Evolutionary conservation across 192 early-diverging fungal genomes (phyloP).

Genomic region (Paraglomus occultum): DNA sequence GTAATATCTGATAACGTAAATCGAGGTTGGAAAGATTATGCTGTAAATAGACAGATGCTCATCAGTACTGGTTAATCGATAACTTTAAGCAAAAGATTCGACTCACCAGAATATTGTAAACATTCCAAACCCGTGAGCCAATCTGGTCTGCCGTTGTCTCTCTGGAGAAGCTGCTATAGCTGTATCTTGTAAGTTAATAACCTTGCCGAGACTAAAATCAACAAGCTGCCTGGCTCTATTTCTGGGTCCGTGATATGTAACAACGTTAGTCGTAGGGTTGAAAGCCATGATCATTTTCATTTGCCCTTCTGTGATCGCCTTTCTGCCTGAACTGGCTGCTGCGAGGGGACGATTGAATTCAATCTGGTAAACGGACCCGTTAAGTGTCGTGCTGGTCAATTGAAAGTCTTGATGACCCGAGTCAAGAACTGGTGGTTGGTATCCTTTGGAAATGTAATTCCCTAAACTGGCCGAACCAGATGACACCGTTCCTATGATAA

Average conservation of each 20-base stretch:
- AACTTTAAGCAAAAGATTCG: neutral
- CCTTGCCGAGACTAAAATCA: too few species aligned
- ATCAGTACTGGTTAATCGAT: neutral
- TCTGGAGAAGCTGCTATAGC: neutral
- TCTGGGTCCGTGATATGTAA: too few species aligned
- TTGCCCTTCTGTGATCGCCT: neutral
- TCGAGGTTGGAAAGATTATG: constrained; percentile 14
- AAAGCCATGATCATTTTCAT: constrained; percentile 18
- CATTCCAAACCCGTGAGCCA: constrained; percentile 26
- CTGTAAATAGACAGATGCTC: neutral
- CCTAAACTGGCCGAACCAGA: neutral
- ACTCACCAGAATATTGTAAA: constrained; percentile 16
- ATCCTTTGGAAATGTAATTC: constrained; percentile 6
- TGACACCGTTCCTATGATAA: constrained; percentile 9
- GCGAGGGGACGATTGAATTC: neutral
- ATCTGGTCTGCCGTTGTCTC: neutral
- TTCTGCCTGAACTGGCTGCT: neutral
- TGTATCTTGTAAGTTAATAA: neutral
- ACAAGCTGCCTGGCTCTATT: too few species aligned
- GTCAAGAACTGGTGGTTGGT: constrained; percentile 9
- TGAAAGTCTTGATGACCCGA: neutral
- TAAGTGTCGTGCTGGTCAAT: neutral
- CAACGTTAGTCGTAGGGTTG: neutral
- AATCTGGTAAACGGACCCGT: neutral
- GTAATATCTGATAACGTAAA: constrained; percentile 22